Conservation (phyloP, 352 stramenopile species). For the Phytophthora vignae region DNA sequence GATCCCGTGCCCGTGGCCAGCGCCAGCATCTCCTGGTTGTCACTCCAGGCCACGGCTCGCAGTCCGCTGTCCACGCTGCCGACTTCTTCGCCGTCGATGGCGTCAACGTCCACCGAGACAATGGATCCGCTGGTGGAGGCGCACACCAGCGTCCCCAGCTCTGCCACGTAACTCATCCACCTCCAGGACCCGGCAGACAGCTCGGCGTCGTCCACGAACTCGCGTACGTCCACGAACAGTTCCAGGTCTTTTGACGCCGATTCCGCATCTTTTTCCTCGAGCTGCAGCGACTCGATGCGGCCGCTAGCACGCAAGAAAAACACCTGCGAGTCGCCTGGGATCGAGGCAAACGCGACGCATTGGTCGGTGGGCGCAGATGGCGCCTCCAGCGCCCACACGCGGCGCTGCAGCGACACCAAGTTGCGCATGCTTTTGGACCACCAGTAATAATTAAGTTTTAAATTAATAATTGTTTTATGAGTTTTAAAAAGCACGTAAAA, state of each 20-base stretch:
- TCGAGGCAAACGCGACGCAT: constrained; percentile 43
- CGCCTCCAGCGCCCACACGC: constrained; percentile 47
- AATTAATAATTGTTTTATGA: too few species aligned
- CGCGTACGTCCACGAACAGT: constrained; percentile 28
- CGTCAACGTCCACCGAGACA: constrained; percentile 59
- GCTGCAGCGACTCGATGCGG: constrained; percentile 40
- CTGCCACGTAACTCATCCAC: constrained; percentile 72
- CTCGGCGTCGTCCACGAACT: constrained; percentile 37
- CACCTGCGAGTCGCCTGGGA: constrained; percentile 39
- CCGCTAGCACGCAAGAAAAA: constrained; percentile 50
- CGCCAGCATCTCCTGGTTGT: constrained; percentile 74
- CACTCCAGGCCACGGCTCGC: constrained; percentile 68
- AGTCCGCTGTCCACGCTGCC: constrained; percentile 72
- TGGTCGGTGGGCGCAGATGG: constrained; percentile 4
- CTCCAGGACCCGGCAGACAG: constrained; percentile 37
- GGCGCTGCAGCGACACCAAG: constrained; percentile 60
- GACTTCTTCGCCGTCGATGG: constrained; percentile 66
- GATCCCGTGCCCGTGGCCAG: constrained; percentile 65
- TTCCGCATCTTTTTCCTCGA: constrained; percentile 32
- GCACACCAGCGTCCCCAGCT: constrained; percentile 70
- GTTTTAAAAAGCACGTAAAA: too few species aligned
- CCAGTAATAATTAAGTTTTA: neutral
- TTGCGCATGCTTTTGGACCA: constrained; percentile 54
- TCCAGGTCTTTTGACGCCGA: constrained; percentile 26
- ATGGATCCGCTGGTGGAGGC: constrained; percentile 56